Conservation (phyloP, 2,329 filamentous ascomycete species). For the Emydomyces testavorans region DNA sequence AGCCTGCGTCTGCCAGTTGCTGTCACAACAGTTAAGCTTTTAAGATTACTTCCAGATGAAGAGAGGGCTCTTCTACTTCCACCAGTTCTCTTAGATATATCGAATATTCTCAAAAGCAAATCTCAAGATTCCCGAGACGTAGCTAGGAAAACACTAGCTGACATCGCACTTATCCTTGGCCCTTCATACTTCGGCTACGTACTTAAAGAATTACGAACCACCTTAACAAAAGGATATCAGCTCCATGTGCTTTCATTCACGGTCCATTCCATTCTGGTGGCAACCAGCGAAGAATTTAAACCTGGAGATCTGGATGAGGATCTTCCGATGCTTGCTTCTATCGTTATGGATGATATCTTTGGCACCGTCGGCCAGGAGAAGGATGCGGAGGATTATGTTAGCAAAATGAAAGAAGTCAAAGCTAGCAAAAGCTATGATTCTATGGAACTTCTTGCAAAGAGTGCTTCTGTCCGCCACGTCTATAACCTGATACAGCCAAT, state of each 20-base stretch:
- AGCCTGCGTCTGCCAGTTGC: slow-evolving; percentile 85
- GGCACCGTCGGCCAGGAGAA: slow-evolving; percentile 88
- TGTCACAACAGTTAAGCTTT: slow-evolving; percentile 74
- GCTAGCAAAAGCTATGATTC: slow-evolving; percentile 97
- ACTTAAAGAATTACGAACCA: slow-evolving; percentile 76
- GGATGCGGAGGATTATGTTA: slow-evolving; percentile 89
- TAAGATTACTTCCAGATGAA: slow-evolving; percentile 64
- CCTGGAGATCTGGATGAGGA: slow-evolving; percentile 87
- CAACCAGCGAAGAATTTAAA: slow-evolving; percentile 57
- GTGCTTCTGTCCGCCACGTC: slow-evolving; percentile 62
- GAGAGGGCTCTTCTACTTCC: slow-evolving; percentile 66
- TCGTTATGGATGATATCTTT: slow-evolving; percentile 97
- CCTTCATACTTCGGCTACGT: slow-evolving; percentile 80
- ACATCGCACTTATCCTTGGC: slow-evolving; percentile 71
- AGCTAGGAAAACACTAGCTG: slow-evolving; percentile 73
- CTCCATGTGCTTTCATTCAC: slow-evolving; percentile 92
- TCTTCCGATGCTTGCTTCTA: slow-evolving; percentile 59
- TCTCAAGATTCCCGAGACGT: slow-evolving; percentile 81
- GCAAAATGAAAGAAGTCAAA: slow-evolving; percentile 94
- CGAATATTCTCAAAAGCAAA: slow-evolving; percentile 81
- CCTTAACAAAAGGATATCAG: slow-evolving; percentile 77
- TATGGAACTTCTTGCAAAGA: slow-evolving; percentile 82
- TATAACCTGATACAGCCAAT: slow-evolving; percentile 67
- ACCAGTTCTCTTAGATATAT: slow-evolving; percentile 78
- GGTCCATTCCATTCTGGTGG: slow-evolving; percentile 78